Percentiles rank a stretch among this genome's conserved stretches.
Evolutionary conservation across 495 filamentous ascomycete species (phyloP).

Genomic region (Cudoniella acicularis): DNA sequence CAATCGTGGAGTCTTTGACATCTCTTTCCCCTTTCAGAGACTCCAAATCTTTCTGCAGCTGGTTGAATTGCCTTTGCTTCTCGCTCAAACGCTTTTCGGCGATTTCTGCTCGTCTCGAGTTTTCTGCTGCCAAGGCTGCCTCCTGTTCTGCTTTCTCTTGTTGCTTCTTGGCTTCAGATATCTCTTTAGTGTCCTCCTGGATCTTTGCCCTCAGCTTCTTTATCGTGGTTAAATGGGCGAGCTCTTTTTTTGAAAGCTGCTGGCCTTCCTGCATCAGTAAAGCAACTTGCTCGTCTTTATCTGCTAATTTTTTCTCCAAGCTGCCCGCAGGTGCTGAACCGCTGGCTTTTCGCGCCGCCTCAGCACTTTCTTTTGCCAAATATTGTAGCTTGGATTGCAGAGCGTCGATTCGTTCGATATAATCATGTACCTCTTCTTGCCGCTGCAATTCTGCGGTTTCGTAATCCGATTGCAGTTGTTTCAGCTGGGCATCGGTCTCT

Average conservation of each 20-base stretch:
- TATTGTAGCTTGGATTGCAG: slow-evolving; percentile 87
- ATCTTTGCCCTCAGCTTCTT: slow-evolving; percentile 72
- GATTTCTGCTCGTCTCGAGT: slow-evolving; percentile 59
- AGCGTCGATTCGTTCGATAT: slow-evolving; percentile 89
- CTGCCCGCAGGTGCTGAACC: slow-evolving; percentile 58
- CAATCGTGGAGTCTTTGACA: slow-evolving; percentile 60
- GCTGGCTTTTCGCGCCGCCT: slow-evolving; percentile 62
- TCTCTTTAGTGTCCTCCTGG: slow-evolving; percentile 60
- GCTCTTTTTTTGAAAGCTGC: slow-evolving; percentile 77
- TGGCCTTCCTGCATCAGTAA: slow-evolving; percentile 90
- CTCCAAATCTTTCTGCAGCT: slow-evolving; percentile 69
- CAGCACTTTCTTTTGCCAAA: slow-evolving; percentile 72
- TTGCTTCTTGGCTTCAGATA: slow-evolving; percentile 56
- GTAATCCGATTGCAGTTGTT: slow-evolving; percentile 51
- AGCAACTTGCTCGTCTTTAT: slow-evolving; percentile 87
- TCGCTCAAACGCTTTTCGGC: slow-evolving; percentile 65
- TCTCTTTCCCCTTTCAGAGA: slow-evolving; percentile 60
- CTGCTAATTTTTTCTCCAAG: slow-evolving; percentile 71
- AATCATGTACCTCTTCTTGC: slow-evolving; percentile 75
- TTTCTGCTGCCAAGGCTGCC: slow-evolving; percentile 50
- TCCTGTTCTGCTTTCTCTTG: slow-evolving; percentile 67
- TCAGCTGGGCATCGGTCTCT: slow-evolving; percentile 31
- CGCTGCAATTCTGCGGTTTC: slow-evolving; percentile 58
- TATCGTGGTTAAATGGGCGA: slow-evolving; percentile 75
- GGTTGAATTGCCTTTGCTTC: slow-evolving; percentile 58